Evolutionary conservation across 306 rosid genomes (phyloP).

Genomic region (Purshia tridentata): DNA sequence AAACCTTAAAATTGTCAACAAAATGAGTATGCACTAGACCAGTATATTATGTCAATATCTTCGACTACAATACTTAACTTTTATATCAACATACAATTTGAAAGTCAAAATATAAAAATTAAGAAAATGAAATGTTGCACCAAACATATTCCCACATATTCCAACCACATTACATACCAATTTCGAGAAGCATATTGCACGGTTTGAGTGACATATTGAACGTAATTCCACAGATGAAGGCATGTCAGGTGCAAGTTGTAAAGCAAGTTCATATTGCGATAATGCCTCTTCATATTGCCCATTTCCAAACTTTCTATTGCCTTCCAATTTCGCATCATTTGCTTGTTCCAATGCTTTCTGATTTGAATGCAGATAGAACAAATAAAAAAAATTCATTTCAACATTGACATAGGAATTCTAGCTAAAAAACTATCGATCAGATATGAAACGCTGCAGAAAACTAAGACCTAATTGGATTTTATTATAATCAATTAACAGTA

Average conservation of each 20-base stretch:
- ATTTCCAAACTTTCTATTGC: constrained; percentile 61
- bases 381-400: not conserved
- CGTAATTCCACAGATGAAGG: constrained; percentile 70
- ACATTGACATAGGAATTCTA: not conserved
- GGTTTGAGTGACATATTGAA: constrained; percentile 71
- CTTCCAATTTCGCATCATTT: constrained; percentile 72
- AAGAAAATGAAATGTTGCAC: constrained; percentile 1
- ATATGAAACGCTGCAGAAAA: not conserved
- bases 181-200: constrained; percentile 70
- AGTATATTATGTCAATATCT: too few relatives aligned
- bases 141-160: not conserved
- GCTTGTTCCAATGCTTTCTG: constrained; percentile 77
- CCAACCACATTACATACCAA: constrained; percentile 45
- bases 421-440: constrained; percentile 3
- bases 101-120: not conserved
- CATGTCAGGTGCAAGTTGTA: constrained; percentile 62
- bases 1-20: too few relatives aligned
- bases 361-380: not conserved
- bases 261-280: constrained; percentile 57
- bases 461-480: not conserved
- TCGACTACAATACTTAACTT: too few relatives aligned
- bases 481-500: not conserved
- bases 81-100: not conserved
- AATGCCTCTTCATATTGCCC: constrained; percentile 82
- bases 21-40: too few relatives aligned